phyloP scores from a whole-genome alignment of 2,329 filamentous ascomycete genomes.

The Xylaria sp. region DNA sequence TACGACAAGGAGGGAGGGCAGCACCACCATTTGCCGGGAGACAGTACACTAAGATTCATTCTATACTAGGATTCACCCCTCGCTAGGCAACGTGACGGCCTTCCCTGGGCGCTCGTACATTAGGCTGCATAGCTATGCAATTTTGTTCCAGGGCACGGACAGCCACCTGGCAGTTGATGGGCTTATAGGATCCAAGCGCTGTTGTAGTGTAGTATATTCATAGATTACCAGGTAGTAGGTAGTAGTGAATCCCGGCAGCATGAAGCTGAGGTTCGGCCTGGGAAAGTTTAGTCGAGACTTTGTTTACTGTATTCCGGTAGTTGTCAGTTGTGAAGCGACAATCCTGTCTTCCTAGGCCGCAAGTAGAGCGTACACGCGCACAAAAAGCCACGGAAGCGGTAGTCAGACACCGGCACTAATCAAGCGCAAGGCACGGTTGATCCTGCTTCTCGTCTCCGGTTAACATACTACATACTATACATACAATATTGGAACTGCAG shows the following conservation, averaged over 20 bases:
- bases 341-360: slow-evolving; percentile 5
- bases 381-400: slow-evolving; percentile 12
- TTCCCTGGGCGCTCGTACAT: slow-evolving; percentile 16
- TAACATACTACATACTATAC: too few relatives aligned
- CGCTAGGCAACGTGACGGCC: slow-evolving; percentile 25
- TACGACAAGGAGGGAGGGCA: slow-evolving; percentile 2
- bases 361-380: slow-evolving; percentile 12
- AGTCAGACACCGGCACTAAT: slow-evolving; percentile 8
- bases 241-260: slow-evolving; percentile 8
- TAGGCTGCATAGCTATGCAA: slow-evolving; percentile 28
- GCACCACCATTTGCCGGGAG: slow-evolving; percentile 24
- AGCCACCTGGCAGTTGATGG: slow-evolving; percentile 22
- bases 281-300: slow-evolving; percentile 20
- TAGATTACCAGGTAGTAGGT: background rate
- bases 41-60: slow-evolving; percentile 10
- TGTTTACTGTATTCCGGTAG: slow-evolving; percentile 9
- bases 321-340: slow-evolving; percentile 1
- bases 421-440: slow-evolving; percentile 7
- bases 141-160: slow-evolving; percentile 16
- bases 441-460: slow-evolving; percentile 6
- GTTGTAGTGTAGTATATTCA: background rate
- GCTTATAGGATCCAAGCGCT: slow-evolving; percentile 17
- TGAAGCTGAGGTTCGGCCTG: background rate
- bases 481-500: slow-evolving; percentile 24
- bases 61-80: slow-evolving; percentile 16